Percentiles rank a stretch among this genome's conserved stretches.
phyloP scores from a whole-genome alignment of 345 rosid genomes.

The Pistacia atlantica region DNA sequence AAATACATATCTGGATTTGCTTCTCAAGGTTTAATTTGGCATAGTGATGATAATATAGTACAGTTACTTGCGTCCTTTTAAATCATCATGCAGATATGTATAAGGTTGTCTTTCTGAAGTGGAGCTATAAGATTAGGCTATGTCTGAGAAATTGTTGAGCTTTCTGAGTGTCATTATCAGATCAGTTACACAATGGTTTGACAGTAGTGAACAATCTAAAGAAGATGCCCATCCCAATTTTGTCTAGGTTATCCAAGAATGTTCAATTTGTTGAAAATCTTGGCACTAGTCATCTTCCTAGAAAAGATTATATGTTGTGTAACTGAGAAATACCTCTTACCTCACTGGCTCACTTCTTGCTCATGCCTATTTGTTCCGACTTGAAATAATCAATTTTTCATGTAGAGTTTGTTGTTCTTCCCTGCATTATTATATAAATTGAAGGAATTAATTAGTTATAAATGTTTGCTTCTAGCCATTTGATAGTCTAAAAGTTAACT shows the following conservation, averaged over 20 bases:
- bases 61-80: neutral
- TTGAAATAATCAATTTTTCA: neutral
- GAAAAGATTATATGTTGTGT: neutral
- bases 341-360: neutral
- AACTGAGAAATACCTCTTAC: neutral
- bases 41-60: neutral
- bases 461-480: slow-evolving; percentile 1
- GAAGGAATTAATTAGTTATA: neutral
- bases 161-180: neutral
- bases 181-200: neutral
- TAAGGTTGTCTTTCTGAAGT: neutral
- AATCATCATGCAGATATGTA: neutral
- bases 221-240: neutral
- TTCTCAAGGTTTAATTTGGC: neutral
- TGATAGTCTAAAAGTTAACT: neutral
- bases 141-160: neutral
- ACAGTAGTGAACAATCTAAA: neutral
- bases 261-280: neutral
- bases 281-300: neutral
- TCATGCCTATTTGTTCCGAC: neutral
- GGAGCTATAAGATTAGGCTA: neutral
- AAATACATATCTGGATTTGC: neutral
- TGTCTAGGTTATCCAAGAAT: neutral
- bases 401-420: neutral
- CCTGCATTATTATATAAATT: neutral